Conservation (phyloP, 2,329 filamentous ascomycete species). For the Colletotrichum simmondsii region DNA sequence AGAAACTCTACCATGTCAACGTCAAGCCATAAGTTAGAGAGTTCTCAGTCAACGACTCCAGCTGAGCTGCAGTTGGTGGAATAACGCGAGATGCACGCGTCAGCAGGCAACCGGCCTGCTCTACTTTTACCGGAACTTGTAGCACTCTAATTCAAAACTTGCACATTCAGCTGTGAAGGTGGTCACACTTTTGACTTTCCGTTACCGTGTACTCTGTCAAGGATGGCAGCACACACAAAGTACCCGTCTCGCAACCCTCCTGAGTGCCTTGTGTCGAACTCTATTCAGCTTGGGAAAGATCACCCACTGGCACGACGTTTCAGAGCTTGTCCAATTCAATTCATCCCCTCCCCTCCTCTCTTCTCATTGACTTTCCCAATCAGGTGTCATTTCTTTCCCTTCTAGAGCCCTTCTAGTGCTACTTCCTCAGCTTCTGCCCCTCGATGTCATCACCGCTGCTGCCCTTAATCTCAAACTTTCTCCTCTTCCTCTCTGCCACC, state of each 20-base stretch:
- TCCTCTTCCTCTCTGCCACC: neutral
- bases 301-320: neutral
- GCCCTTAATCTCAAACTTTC: neutral
- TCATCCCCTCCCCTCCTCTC: too few species aligned
- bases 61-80: neutral
- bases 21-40: neutral
- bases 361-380: neutral
- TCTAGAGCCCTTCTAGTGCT: neutral
- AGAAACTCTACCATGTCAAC: neutral
- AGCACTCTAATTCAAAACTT: neutral
- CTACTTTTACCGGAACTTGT: neutral
- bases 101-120: neutral
- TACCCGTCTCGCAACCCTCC: neutral
- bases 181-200: neutral
- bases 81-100: neutral
- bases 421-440: neutral
- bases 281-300: neutral
- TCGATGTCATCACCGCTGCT: neutral
- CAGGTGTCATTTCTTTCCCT: neutral
- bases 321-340: neutral
- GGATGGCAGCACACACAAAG: neutral
- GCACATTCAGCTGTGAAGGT: rapidly evolving
- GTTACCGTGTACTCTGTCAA: neutral
- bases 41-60: neutral
- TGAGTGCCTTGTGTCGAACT: neutral